Base-by-base conservation (phyloP, 768 basidiomycete genomes). In the Hygrocybe coccinea region DNA sequence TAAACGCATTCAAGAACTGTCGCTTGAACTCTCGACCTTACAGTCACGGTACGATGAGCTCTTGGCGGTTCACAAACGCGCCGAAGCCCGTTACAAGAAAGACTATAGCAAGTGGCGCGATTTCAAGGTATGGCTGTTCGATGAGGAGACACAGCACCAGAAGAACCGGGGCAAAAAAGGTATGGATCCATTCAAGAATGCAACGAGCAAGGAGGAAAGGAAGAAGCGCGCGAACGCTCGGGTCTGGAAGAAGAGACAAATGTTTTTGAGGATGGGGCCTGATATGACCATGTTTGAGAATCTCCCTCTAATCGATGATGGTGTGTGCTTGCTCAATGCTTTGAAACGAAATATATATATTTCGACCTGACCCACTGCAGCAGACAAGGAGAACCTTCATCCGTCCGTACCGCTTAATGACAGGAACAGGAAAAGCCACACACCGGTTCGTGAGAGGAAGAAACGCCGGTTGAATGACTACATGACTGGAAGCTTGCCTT, bases 51-150 rank as follows among this genome's bases (percentile, higher is more conserved):
- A 79, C 54, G 78, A 82, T 38, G 71, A 70, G 0, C 69, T 87
- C 1, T 57, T 67, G 5, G 68, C 70, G 37, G 69, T 73, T 25
- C 77, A 77, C 52, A 71, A 75, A 50, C 74, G 78, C 1, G 76
- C 77, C 11, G 74, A 74, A 10, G 70, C 66, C 19, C 76, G 75
- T 17, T 82, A 81, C 65, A 75, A 78, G 56, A 56, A 58, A 17
- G 80, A 86, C 63, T 83, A 76, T 67, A 76, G 76, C 64, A 78
- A 74, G 55, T 86, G 81, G 81, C 67, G 67, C 41, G 62, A 61
- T 14, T 73, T 80, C 60, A 76, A 76, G 50, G 58, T 65, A 25
- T 82, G 75, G 77, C 59, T 80, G 4, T 72, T 72, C 46, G 62
- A 69, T 34, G 62, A 62, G 2, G 62, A 70, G 10, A 60, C 67